Evolutionary conservation across 441 rosid genomes (phyloP), one percentile per base, ranked within the genome.

Genomic region (Geranium incanum): DNA sequence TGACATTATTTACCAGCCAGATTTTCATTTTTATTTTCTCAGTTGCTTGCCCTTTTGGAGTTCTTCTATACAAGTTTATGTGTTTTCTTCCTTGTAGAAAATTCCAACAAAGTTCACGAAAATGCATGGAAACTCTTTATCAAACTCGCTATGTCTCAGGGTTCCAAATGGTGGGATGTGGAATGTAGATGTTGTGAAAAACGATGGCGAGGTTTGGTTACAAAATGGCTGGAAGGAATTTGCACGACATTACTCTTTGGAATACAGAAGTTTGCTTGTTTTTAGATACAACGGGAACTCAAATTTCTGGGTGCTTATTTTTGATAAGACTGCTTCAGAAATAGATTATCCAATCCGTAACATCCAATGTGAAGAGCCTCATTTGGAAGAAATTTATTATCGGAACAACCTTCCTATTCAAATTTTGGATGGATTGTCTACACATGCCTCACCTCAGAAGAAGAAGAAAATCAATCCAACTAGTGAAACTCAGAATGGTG

Each of bases 171-270:
- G 79, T 6, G 70, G 64, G 41, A 19, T 7, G 4, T 79, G 80
- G 83, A 8, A 71, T 50, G 71, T 82, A 3, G 77, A 70, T 55
- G 38, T 79, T 21, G 12, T 23, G 48, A 55, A 67, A 21, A 23
- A 63, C 18, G 75, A 72, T 13, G 68, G 59, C 13, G 72, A 6
- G 13, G 19, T 74, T 13, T 48, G 71, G 73, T 57, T 82, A 70
- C 79, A 77, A 38, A 72, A 82, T 1, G 83, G 83, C 23, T 79
- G 83, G 85, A 8, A 45, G 28, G 80, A 79, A 38, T 82, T 82
- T 19, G 75, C 69, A 3, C 43, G 69, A 5, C 68, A 67, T 71
- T 77, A 71, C 19, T 63, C 38, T 5, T 6, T 79, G 1, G 1
- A 38, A 5, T 15, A 19, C 9, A 80, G 76, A 8, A 12, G 66